Percentiles rank a stretch among this genome's conserved stretches.
These are phyloP conservation scores for Phenoliferia sp. DNA, from an alignment of 1,284 basidiomycete species.

Conservation along the genomic window DNA sequence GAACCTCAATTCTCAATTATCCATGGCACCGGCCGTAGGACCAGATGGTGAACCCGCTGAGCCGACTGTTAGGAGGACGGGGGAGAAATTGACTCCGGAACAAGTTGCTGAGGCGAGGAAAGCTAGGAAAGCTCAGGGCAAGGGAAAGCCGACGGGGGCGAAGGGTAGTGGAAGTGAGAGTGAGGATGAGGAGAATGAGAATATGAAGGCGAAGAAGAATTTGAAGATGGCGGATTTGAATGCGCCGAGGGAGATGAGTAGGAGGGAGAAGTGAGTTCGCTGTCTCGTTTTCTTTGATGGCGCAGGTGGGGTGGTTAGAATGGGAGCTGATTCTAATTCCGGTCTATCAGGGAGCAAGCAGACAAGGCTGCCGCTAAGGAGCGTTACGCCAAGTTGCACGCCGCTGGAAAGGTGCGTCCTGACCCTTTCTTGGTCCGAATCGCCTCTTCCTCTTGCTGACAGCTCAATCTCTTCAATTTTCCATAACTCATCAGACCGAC, in stretches of 20 bases:
- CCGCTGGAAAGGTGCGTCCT: slow-evolving; percentile 60
- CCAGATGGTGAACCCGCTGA: not conserved
- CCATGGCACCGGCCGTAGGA: not conserved
- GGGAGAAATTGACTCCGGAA: slow-evolving; percentile 1
- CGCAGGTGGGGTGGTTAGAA: too few relatives aligned
- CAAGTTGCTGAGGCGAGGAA: slow-evolving; percentile 10
- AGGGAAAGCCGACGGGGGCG: slow-evolving; percentile 20
- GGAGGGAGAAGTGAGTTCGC: slow-evolving; percentile 60
- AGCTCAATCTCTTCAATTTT: not conserved
- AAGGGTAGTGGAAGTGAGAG: slow-evolving; percentile 6
- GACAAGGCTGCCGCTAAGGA: slow-evolving; percentile 84
- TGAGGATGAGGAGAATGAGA: slow-evolving; percentile 26
- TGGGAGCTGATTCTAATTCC: not conserved
- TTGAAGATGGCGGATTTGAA: slow-evolving; percentile 14
- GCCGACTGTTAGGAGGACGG: not conserved
- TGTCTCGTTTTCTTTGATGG: not conserved
- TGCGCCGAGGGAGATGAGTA: slow-evolving; percentile 53
- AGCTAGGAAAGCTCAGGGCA: slow-evolving; percentile 26
- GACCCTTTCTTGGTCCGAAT: not conserved
- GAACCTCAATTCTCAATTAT: slow-evolving; percentile 2
- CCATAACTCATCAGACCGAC: slow-evolving; percentile 63
- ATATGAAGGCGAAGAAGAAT: slow-evolving; percentile 11
- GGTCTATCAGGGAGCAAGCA: slow-evolving; percentile 64
- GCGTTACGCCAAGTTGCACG: slow-evolving; percentile 53
- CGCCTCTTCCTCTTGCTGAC: not conserved